Evolutionary conservation across 2,329 filamentous ascomycete genomes (phyloP).

Genomic region (Ceratocystis cacaofunesta): DNA sequence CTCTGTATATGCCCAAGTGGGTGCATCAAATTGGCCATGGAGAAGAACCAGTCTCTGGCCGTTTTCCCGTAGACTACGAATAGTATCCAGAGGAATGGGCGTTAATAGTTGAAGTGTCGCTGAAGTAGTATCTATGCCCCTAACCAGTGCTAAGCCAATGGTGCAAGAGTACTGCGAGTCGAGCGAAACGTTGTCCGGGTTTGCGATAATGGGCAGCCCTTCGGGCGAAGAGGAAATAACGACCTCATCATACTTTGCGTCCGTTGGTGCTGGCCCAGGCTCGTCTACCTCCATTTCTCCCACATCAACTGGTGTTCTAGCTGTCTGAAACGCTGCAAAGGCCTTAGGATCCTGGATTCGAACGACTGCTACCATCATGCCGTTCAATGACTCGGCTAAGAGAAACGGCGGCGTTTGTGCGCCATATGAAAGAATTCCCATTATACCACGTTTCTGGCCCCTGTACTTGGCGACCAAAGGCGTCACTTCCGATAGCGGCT

Average conservation of each 20-base stretch:
- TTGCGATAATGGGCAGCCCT: slow-evolving; percentile 47
- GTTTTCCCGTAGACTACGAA: slow-evolving; percentile 28
- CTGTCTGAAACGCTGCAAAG: slow-evolving; percentile 25
- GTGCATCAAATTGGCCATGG: slow-evolving; percentile 52
- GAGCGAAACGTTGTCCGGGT: slow-evolving; percentile 37
- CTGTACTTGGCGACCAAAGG: slow-evolving; percentile 51
- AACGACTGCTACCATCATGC: slow-evolving; percentile 53
- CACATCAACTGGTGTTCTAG: background rate
- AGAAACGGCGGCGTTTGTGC: slow-evolving; percentile 44
- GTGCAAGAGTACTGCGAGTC: slow-evolving; percentile 44
- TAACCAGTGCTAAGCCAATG: slow-evolving; percentile 53
- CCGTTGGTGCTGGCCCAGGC: background rate
- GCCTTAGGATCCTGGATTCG: slow-evolving; percentile 40
- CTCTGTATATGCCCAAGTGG: slow-evolving; percentile 56
- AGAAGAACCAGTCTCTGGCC: slow-evolving; percentile 45
- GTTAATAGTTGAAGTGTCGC: slow-evolving; percentile 49
- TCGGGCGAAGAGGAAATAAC: slow-evolving; percentile 31
- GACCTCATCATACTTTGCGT: slow-evolving; percentile 9
- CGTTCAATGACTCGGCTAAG: slow-evolving; percentile 51
- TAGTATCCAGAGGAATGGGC: slow-evolving; percentile 33
- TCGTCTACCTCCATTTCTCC: slow-evolving; percentile 19
- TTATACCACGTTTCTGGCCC: slow-evolving; percentile 36
- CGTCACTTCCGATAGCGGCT: slow-evolving; percentile 38
- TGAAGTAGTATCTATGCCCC: slow-evolving; percentile 45
- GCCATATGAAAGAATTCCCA: slow-evolving; percentile 54